Conservation (phyloP, 2,329 filamentous ascomycete species). For the Penicillium expansum region DNA sequence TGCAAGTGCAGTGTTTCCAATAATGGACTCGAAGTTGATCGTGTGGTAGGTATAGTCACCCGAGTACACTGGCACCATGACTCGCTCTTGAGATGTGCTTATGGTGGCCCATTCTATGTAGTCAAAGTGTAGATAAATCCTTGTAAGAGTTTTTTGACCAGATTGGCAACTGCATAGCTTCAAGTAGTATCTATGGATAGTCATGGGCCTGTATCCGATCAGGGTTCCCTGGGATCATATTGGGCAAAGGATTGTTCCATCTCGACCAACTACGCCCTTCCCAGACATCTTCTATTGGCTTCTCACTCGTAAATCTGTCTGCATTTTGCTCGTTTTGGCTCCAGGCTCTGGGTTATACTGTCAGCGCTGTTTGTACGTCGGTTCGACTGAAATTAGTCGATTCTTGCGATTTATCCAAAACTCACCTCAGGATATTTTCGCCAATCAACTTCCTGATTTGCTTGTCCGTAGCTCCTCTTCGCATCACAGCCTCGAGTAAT, state of each 20-base stretch:
- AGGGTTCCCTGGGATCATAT: not conserved
- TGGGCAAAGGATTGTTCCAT: not conserved
- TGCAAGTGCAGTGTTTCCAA: no score
- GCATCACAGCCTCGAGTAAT: slow-evolving; percentile 35
- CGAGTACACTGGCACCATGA: not conserved
- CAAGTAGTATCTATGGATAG: not conserved
- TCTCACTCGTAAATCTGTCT: not conserved
- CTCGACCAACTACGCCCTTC: not conserved
- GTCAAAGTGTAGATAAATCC: not conserved
- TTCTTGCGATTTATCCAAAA: no score
- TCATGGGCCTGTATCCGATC: not conserved
- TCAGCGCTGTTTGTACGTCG: no score
- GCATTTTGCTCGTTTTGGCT: not conserved
- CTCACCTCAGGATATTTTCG: slow-evolving; percentile 32
- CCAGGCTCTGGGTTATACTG: not conserved
- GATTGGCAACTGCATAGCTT: not conserved
- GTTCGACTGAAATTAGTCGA: no score
- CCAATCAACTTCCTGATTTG: slow-evolving; percentile 37
- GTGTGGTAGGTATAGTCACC: not conserved
- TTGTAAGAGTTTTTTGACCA: not conserved
- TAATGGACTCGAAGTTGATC: no score
- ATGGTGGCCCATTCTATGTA: not conserved
- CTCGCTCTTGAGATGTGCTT: not conserved
- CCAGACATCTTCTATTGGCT: not conserved
- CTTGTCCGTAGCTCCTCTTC: slow-evolving; percentile 39